Evolutionary conservation across 2,329 filamentous ascomycete genomes (phyloP).

Genomic region (Exophiala xenobiotica): DNA sequence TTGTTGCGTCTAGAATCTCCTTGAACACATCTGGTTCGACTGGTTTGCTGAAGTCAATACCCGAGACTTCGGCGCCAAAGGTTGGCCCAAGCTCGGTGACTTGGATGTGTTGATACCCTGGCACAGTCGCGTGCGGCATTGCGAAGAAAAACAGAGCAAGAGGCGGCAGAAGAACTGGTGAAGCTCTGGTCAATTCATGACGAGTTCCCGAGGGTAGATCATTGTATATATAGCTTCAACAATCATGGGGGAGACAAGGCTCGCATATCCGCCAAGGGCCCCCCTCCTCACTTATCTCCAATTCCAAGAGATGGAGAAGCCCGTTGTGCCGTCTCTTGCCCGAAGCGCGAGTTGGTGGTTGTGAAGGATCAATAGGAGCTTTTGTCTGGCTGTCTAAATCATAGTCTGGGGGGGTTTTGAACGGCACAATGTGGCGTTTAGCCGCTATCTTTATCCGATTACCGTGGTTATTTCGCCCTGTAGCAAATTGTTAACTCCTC

Average conservation of each 20-base stretch:
- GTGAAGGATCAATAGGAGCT: too few relatives aligned
- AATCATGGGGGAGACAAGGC: too few relatives aligned
- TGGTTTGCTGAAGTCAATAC: constrained; percentile 39
- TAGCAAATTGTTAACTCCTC: too few relatives aligned
- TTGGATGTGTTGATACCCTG: constrained; percentile 8
- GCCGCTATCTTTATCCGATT: too few relatives aligned
- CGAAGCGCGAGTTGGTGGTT: too few relatives aligned
- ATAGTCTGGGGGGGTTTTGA: too few relatives aligned
- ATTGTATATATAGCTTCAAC: not conserved
- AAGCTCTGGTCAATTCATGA: not conserved
- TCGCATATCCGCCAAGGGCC: not conserved
- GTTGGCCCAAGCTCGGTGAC: constrained; percentile 3
- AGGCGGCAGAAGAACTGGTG: not conserved
- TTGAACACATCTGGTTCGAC: constrained; percentile 37
- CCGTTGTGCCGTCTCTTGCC: too few relatives aligned
- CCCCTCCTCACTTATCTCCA: constrained; percentile 9
- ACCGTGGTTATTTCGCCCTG: too few relatives aligned
- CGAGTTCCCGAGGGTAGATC: not conserved
- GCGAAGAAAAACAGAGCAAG: not conserved
- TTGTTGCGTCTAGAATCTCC: constrained; percentile 37
- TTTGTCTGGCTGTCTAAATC: too few relatives aligned
- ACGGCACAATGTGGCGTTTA: too few relatives aligned
- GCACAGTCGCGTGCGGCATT: constrained; percentile 11
- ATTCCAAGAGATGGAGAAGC: constrained; percentile 7
- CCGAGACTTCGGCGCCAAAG: constrained; percentile 38